These are phyloP conservation scores for Alternaria sp. DNA, from an alignment of 2,329 filamentous ascomycete species.

Conservation along the genomic window DNA sequence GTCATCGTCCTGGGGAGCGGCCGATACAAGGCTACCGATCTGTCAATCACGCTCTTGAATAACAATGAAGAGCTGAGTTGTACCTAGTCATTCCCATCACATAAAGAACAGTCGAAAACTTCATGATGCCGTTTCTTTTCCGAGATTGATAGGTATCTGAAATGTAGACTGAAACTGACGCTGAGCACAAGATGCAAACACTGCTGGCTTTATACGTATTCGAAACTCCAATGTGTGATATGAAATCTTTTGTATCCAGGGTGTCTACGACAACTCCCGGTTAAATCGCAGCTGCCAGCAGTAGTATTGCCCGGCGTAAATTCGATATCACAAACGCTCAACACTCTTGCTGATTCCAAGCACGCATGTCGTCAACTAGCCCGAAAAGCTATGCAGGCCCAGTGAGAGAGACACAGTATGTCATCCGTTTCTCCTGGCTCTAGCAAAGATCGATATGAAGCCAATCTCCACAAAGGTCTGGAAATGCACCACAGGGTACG, in stretches of 20 bases:
- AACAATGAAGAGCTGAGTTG: not conserved
- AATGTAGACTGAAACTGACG: not conserved
- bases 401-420: not conserved
- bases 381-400: not conserved
- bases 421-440: not conserved
- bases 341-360: not conserved
- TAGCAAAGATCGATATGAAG: not conserved
- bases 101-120: conserved; percentile 34
- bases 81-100: conserved; percentile 29
- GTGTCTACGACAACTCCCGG: not conserved
- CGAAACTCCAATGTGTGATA: not conserved
- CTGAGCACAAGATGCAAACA: not conserved
- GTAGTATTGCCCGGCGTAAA: not conserved
- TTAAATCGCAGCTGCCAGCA: not conserved
- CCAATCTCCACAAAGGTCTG: not conserved
- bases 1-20: conserved; percentile 19
- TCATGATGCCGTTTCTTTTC: conserved; percentile 30
- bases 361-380: not conserved
- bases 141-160: not conserved
- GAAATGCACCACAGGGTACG: not conserved
- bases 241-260: not conserved
- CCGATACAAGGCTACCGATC: conserved; percentile 27
- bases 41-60: conserved; percentile 10
- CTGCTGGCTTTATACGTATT: conserved; percentile 25
- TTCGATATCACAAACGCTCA: not conserved